phyloP scores from a whole-genome alignment of 306 rosid genomes.

The Myrica gale region DNA sequence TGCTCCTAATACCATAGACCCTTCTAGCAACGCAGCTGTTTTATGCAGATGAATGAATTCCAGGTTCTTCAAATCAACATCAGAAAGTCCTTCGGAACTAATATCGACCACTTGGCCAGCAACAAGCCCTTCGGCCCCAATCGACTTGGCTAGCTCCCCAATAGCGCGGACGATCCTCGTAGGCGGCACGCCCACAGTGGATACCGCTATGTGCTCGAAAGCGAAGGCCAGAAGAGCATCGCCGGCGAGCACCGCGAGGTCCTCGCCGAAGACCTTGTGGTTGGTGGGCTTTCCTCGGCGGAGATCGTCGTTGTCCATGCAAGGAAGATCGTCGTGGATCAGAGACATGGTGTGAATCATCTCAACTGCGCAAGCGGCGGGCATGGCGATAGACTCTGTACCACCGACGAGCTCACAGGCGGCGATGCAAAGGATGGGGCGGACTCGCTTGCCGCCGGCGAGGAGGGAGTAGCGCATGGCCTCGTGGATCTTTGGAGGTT shows the following conservation, averaged over 20 bases:
- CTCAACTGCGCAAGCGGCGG: constrained; percentile 75
- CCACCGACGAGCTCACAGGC: constrained; percentile 80
- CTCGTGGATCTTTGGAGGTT: constrained; percentile 62
- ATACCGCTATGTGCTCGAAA: constrained; percentile 53
- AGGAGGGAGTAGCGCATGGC: constrained; percentile 81
- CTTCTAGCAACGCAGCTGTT: constrained; percentile 67
- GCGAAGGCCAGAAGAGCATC: constrained; percentile 67
- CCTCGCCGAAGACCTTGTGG: constrained; percentile 74
- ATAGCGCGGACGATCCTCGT: constrained; percentile 44
- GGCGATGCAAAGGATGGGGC: constrained; percentile 67
- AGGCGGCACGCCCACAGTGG: constrained; percentile 41
- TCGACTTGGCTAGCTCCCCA: constrained; percentile 53
- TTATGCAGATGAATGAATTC: constrained; percentile 70
- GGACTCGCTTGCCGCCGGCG: constrained; percentile 74
- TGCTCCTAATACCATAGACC: constrained; percentile 63
- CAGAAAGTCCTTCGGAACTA: constrained; percentile 43
- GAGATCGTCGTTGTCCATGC: constrained; percentile 84
- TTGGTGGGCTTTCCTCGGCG: constrained; percentile 74
- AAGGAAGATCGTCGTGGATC: constrained; percentile 77
- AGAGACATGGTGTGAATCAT: constrained; percentile 87
- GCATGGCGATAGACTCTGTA: constrained; percentile 38
- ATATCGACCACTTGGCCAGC: constrained; percentile 75
- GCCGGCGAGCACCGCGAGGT: constrained; percentile 68
- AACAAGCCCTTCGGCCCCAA: constrained; percentile 64
- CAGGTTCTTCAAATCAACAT: constrained; percentile 49